Percentiles rank a stretch among this genome's conserved stretches.
Evolutionary conservation across 805 yeast genomes (phyloP).

Genomic region (Starmerella bombi): DNA sequence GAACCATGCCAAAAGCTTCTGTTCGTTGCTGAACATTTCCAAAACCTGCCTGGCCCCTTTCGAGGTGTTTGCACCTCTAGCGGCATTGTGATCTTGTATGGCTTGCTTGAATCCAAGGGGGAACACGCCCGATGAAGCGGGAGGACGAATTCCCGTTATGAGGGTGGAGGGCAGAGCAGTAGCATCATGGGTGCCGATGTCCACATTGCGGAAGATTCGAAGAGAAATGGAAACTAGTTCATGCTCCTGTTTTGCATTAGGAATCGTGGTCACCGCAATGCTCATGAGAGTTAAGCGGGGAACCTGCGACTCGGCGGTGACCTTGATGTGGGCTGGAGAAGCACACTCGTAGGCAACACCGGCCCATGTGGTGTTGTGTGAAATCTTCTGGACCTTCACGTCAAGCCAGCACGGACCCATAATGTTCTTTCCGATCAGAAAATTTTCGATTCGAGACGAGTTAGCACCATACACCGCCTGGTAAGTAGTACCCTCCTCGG

Average conservation of each 20-base stretch:
- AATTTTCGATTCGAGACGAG: conserved; percentile 65
- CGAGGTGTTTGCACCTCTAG: conserved; percentile 17
- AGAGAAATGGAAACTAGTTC: conserved; percentile 76
- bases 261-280: conserved; percentile 63
- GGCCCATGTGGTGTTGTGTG: conserved; percentile 60
- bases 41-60: conserved; percentile 29
- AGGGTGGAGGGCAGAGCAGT: conserved; percentile 45
- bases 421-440: conserved; percentile 65
- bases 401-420: conserved; percentile 99
- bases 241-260: conserved; percentile 63
- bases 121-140: conserved; percentile 36
- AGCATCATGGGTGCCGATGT: conserved; percentile 50
- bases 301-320: conserved; percentile 27
- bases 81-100: conserved; percentile 32
- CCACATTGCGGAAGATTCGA: conserved; percentile 61
- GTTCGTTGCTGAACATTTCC: conserved; percentile 58
- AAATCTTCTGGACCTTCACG: conserved; percentile 45
- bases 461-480: conserved; percentile 66
- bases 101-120: conserved; percentile 64
- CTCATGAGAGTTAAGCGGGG: conserved; percentile 67
- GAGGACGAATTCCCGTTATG: conserved; percentile 69
- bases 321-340: conserved; percentile 28
- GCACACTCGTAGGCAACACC: conserved; percentile 54
- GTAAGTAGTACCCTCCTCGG: conserved; percentile 55
- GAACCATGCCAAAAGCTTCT: conserved; percentile 57